Conservation (phyloP, 2,329 filamentous ascomycete genomes). For the Nemania sp. region DNA sequence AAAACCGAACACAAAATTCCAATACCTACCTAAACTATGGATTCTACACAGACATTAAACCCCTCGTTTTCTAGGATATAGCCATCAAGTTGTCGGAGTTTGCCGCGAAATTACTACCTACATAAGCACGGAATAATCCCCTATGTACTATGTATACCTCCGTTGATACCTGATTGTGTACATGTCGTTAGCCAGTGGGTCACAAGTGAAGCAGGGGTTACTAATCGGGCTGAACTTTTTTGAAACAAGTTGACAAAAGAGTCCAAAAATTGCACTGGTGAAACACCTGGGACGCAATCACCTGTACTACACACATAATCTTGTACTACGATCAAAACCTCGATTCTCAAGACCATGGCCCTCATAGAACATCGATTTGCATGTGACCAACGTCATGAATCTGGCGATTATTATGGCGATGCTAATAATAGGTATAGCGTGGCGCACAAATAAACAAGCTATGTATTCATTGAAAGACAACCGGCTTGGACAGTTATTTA, state of each 20-base stretch:
- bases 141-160: not conserved
- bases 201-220: slow-evolving; percentile 19
- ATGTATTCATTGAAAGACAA: not conserved
- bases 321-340: slow-evolving; percentile 10
- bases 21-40: not conserved
- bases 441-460: not conserved
- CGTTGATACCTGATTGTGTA: not conserved
- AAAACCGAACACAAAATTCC: too few relatives aligned
- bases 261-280: slow-evolving; percentile 18
- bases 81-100: not conserved
- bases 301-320: slow-evolving; percentile 8
- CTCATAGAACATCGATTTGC: not conserved
- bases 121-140: not conserved
- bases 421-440: slow-evolving; percentile 1
- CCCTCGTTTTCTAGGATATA: not conserved
- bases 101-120: slow-evolving; percentile 10
- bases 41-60: not conserved
- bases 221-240: slow-evolving; percentile 21
- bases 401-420: not conserved
- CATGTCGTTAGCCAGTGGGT: slow-evolving; percentile 3
- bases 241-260: slow-evolving; percentile 31
- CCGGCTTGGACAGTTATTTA: not conserved
- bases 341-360: slow-evolving; percentile 1
- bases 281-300: slow-evolving; percentile 14
- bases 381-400: not conserved